Percentiles rank a stretch among this genome's conserved stretches.
Conservation (phyloP, 345 rosid species). For the Erucastrum elatum region DNA sequence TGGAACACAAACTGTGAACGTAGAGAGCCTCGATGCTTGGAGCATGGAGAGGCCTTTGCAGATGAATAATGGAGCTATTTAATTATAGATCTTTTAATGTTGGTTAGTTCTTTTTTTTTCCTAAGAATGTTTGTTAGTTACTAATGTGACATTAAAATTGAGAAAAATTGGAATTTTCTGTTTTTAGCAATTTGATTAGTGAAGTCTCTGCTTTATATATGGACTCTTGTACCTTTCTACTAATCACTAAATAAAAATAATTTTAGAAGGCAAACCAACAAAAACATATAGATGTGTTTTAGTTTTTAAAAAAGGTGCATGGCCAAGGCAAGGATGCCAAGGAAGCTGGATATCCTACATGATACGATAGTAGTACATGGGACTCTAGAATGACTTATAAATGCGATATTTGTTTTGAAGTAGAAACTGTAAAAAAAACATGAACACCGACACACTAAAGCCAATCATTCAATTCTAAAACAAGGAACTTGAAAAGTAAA, state of each 20-base stretch:
- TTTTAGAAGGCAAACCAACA: not conserved
- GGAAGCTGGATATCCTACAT: no score
- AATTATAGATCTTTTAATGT: not conserved
- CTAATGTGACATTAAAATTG: not conserved
- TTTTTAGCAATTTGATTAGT: not conserved
- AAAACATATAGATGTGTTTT: not conserved
- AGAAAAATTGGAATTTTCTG: not conserved
- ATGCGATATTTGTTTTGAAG: not conserved
- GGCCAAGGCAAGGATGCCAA: no score
- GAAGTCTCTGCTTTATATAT: not conserved
- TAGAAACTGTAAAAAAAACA: no score
- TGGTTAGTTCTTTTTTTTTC: no score
- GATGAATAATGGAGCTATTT: constrained; percentile 41
- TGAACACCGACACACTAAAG: not conserved
- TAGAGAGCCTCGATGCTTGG: constrained; percentile 74
- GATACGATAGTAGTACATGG: no score
- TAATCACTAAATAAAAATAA: constrained; percentile 13
- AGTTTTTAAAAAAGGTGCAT: not conserved
- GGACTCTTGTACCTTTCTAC: constrained; percentile 10
- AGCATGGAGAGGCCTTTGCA: constrained; percentile 58
- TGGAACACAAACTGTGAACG: constrained; percentile 50
- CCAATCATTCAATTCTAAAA: not conserved
- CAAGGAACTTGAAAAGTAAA: not conserved
- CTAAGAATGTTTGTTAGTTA: not conserved
- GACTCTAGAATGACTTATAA: not conserved